Percentiles rank a stretch among this genome's conserved stretches.
These are phyloP conservation scores for Lentinus brumalis DNA, from an alignment of 768 basidiomycete genomes.

Conservation along the genomic window DNA sequence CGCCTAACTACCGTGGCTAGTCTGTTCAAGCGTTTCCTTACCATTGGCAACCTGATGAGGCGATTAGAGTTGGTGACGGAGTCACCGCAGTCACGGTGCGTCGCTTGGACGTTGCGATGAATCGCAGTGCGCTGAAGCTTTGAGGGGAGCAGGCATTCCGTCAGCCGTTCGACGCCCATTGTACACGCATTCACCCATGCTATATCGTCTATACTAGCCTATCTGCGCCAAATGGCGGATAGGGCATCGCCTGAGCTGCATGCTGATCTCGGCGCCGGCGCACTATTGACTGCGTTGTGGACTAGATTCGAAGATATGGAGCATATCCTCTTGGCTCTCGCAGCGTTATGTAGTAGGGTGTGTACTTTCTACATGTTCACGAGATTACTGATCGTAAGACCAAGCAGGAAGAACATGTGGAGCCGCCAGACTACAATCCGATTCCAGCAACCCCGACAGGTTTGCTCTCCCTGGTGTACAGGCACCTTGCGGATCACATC, in stretches of 20 bases:
- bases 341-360: conserved; percentile 63
- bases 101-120: background rate
- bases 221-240: conserved; percentile 41
- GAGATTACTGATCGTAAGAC: background rate
- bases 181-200: conserved; percentile 70
- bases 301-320: conserved; percentile 26
- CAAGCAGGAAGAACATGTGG: conserved; percentile 16
- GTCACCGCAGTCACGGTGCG: conserved; percentile 52
- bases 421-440: conserved; percentile 17
- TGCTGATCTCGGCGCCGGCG: background rate
- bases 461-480: conserved; percentile 65
- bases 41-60: conserved; percentile 67
- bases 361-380: conserved; percentile 22
- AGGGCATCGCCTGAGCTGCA: background rate
- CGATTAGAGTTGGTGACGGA: conserved; percentile 61
- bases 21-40: conserved; percentile 60
- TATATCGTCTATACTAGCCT: conserved; percentile 54
- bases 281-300: conserved; percentile 27
- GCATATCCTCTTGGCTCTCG: conserved; percentile 43
- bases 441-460: conserved; percentile 37
- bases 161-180: conserved; percentile 30
- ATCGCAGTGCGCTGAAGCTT: background rate
- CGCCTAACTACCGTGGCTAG: conserved; percentile 35
- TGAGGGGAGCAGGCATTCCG: background rate
- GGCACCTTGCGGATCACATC: conserved; percentile 53